A percentile compares a stretch with the other conserved stretches of the same genome.
Evolutionary conservation across 495 filamentous ascomycete genomes (phyloP).

Genomic region (Penicillium psychrofluorescens): DNA sequence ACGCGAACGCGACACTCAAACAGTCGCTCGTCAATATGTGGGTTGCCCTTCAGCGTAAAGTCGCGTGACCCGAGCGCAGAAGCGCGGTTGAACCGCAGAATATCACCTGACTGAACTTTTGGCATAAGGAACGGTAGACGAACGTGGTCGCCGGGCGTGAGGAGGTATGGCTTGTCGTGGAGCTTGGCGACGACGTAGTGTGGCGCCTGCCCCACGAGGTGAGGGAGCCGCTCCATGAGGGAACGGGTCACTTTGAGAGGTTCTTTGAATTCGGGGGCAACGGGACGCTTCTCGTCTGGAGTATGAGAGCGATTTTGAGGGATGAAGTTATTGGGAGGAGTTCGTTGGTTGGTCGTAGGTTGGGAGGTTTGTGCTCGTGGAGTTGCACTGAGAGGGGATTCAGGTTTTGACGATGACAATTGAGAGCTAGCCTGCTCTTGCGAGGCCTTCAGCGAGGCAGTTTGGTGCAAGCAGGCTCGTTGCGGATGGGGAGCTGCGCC

Average conservation of each 20-base stretch:
- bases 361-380: slow-evolving; percentile 19
- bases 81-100: slow-evolving; percentile 80
- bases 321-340: slow-evolving; percentile 7
- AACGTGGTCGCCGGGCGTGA: slow-evolving; percentile 76
- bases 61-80: slow-evolving; percentile 75
- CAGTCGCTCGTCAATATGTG: slow-evolving; percentile 69
- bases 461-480: slow-evolving; percentile 22
- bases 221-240: slow-evolving; percentile 62
- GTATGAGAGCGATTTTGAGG: slow-evolving; percentile 15
- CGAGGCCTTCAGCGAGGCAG: slow-evolving; percentile 11
- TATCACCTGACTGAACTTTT: slow-evolving; percentile 70
- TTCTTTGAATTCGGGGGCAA: slow-evolving; percentile 26
- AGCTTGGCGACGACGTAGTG: slow-evolving; percentile 88
- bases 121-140: slow-evolving; percentile 96
- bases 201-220: slow-evolving; percentile 66
- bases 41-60: slow-evolving; percentile 74
- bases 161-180: slow-evolving; percentile 81
- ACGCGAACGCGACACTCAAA: slow-evolving; percentile 83
- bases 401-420: slow-evolving; percentile 15
- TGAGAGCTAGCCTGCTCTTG: slow-evolving; percentile 14
- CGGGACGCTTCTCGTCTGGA: slow-evolving; percentile 26
- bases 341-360: slow-evolving; percentile 10
- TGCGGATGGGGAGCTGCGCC: slow-evolving; percentile 31
- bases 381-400: slow-evolving; percentile 23
- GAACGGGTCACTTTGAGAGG: slow-evolving; percentile 44